A percentile compares a stretch with the other conserved stretches of the same genome.
phyloP scores from a whole-genome alignment of 139 green algal genomes.

The Chlamydomonas urium region DNA sequence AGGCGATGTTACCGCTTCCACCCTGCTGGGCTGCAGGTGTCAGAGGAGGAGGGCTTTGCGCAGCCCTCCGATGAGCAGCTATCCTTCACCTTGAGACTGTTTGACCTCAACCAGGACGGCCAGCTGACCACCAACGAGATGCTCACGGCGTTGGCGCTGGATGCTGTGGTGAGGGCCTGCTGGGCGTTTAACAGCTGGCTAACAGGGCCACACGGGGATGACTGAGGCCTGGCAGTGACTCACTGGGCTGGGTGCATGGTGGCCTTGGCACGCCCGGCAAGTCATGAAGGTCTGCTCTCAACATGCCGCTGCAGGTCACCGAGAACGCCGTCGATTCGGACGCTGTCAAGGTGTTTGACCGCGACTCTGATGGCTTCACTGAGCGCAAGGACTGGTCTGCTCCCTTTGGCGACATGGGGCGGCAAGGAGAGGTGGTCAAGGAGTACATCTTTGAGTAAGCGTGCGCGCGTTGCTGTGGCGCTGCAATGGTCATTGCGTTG shows the following conservation, averaged over 20 bases:
- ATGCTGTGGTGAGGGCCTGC: slow-evolving; percentile 25
- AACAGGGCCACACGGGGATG: too few species aligned
- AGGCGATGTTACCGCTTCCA: too few species aligned
- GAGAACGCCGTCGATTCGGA: slow-evolving; percentile 34
- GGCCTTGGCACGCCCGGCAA: too few species aligned
- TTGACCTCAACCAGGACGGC: slow-evolving; percentile 48
- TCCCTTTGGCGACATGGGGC: slow-evolving; percentile 11
- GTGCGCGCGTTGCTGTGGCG: not conserved
- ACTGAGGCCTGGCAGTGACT: too few species aligned
- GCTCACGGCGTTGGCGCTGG: slow-evolving; percentile 37
- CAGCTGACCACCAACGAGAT: slow-evolving; percentile 39
- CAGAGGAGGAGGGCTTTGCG: slow-evolving; percentile 28
- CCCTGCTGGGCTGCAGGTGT: slow-evolving; percentile 10
- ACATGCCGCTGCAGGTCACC: too few species aligned
- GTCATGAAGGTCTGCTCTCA: too few species aligned
- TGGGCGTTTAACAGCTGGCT: too few species aligned
- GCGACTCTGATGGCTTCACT: slow-evolving; percentile 8
- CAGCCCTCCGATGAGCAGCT: slow-evolving; percentile 26
- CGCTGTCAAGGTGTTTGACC: slow-evolving; percentile 37
- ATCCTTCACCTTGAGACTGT: slow-evolving; percentile 43
- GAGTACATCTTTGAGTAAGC: slow-evolving; percentile 28
- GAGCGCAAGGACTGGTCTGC: slow-evolving; percentile 1
- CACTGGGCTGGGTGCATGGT: too few species aligned
- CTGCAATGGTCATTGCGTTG: not conserved
- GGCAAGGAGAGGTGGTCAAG: slow-evolving; percentile 35